Evolutionary conservation across 2,329 filamentous ascomycete species (phyloP).

Genomic region (Macrophomina pseudophaseolina): DNA sequence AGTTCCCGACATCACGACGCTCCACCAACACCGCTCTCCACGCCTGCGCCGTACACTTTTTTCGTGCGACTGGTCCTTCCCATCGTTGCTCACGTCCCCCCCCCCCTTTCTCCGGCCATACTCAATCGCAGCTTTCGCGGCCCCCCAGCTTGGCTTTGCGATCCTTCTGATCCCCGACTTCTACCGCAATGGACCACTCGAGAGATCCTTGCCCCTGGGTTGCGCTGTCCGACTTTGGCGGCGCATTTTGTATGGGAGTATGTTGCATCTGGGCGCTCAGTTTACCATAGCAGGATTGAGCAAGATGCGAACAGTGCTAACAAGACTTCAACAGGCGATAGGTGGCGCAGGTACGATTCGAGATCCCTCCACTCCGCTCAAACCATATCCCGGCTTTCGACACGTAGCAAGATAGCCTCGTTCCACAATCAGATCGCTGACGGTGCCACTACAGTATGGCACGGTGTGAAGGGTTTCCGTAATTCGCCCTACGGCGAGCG

Average conservation of each 20-base stretch:
- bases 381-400: slow-evolving; percentile 5
- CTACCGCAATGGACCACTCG: slow-evolving; percentile 80
- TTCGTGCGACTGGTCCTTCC: background rate
- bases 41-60: background rate
- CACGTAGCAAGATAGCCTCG: slow-evolving; percentile 29
- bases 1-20: slow-evolving; percentile 15
- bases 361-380: slow-evolving; percentile 21
- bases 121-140: slow-evolving; percentile 14
- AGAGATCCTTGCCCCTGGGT: slow-evolving; percentile 98
- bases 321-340: slow-evolving; percentile 41
- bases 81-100: background rate
- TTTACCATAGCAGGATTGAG: background rate
- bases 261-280: slow-evolving; percentile 42
- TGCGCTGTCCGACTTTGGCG: slow-evolving; percentile 94
- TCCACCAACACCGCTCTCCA: slow-evolving; percentile 5
- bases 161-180: slow-evolving; percentile 5
- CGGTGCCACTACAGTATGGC: slow-evolving; percentile 75
- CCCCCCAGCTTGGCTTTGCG: slow-evolving; percentile 3
- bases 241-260: slow-evolving; percentile 96
- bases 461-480: slow-evolving; percentile 88
- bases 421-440: slow-evolving; percentile 25
- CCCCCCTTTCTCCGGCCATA: background rate
- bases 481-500: slow-evolving; percentile 78
- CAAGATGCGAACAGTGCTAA: slow-evolving; percentile 17
- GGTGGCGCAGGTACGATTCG: slow-evolving; percentile 43